phyloP scores from a whole-genome alignment of 306 rosid species.

The Quercus agrifolia region DNA sequence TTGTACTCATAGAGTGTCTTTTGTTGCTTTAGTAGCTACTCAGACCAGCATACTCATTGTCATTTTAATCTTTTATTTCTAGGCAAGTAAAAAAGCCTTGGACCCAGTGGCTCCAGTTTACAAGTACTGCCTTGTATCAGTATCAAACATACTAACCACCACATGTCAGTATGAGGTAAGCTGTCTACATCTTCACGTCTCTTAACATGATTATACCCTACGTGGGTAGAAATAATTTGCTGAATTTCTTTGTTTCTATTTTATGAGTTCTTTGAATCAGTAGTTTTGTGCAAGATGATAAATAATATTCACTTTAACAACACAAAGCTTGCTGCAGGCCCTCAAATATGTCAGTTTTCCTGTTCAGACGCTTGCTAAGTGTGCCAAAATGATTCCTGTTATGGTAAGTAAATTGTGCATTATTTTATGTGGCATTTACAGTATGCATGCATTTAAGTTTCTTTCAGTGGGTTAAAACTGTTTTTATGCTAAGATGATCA shows the following conservation, averaged over 20 bases:
- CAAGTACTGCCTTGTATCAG: slow-evolving; percentile 75
- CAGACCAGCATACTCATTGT: not conserved
- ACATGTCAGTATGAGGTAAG: slow-evolving; percentile 95
- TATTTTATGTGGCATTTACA: not conserved
- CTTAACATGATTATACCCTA: not conserved
- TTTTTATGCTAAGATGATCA: not conserved
- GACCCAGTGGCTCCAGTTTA: slow-evolving; percentile 89
- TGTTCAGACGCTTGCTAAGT: slow-evolving; percentile 93
- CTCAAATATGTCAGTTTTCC: slow-evolving; percentile 98
- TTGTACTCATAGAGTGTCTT: not conserved
- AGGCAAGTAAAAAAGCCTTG: slow-evolving; percentile 78
- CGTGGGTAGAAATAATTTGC: not conserved
- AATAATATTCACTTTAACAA: not conserved
- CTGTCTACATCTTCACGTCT: slow-evolving; percentile 2
- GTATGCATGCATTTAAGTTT: not conserved
- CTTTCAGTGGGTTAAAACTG: not conserved
- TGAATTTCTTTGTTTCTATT: not conserved
- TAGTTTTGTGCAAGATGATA: slow-evolving; percentile 4
- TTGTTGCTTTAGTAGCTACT: not conserved
- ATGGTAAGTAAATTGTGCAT: slow-evolving; percentile 58
- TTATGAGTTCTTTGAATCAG: not conserved
- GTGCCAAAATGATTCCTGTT: slow-evolving; percentile 98
- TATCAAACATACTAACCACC: slow-evolving; percentile 85
- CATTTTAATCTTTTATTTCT: not conserved
- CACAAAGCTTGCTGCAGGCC: slow-evolving; percentile 55